These are phyloP conservation scores for Neoboletus subvelutipes DNA, from an alignment of 768 basidiomycete genomes.

Conservation along the genomic window DNA sequence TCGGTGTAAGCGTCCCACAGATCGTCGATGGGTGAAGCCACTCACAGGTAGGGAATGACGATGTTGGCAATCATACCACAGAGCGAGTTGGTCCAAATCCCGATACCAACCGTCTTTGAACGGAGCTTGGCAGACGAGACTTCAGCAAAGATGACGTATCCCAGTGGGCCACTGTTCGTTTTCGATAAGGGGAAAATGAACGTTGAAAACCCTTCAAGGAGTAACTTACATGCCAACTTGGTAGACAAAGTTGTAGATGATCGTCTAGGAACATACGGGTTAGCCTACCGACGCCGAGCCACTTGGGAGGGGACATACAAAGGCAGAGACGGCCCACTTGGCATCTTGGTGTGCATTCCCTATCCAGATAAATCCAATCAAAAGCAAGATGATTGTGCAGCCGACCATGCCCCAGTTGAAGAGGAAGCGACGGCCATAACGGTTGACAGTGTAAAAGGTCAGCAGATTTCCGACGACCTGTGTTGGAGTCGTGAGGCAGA, in stretches of 20 bases:
- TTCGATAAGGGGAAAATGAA: not conserved
- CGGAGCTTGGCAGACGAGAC: conserved; percentile 31
- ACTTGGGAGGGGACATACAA: conserved; percentile 10
- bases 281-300: not conserved
- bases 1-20: not conserved
- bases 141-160: conserved; percentile 29
- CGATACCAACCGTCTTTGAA: conserved; percentile 30
- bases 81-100: conserved; percentile 27
- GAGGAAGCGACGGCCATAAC: conserved; percentile 24
- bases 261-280: conserved; percentile 15
- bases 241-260: conserved; percentile 32
- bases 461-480: conserved; percentile 29
- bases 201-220: not conserved
- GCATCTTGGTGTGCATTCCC: conserved; percentile 7
- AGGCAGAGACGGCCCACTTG: conserved; percentile 24
- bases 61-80: conserved; percentile 28
- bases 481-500: not conserved
- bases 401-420: conserved; percentile 31
- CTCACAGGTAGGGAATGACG: conserved; percentile 30
- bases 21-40: not conserved
- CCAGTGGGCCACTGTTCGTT: conserved; percentile 25
- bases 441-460: conserved; percentile 27
- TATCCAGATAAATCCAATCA: conserved; percentile 32
- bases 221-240: conserved; percentile 26
- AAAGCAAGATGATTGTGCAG: conserved; percentile 21